A percentile compares a stretch with the other conserved stretches of the same genome.
These are phyloP conservation scores for Phanerochaete carnosa DNA, from an alignment of 768 basidiomycete genomes.

Conservation along the genomic window DNA sequence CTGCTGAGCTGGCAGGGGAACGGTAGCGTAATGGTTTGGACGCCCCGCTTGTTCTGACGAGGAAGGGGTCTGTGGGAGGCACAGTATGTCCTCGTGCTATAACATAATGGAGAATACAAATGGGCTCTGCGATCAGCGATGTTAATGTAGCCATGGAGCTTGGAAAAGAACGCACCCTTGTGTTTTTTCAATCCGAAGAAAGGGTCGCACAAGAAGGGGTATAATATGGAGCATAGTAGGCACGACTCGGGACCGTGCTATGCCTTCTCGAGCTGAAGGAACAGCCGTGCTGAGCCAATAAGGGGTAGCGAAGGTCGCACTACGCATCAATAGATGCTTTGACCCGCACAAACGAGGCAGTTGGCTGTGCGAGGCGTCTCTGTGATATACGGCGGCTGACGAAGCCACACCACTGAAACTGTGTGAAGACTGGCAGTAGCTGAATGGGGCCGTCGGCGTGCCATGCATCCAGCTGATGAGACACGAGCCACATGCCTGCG, in stretches of 20 bases:
- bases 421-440: not conserved
- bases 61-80: not conserved
- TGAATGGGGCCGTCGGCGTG: no score
- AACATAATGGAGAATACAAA: not conserved
- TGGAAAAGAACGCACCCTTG: not conserved
- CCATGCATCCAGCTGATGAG: not conserved
- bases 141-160: not conserved
- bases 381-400: no score
- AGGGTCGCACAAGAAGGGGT: not conserved
- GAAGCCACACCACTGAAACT: not conserved
- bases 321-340: not conserved
- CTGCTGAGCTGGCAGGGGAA: not conserved
- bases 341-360: not conserved
- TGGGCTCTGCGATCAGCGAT: not conserved
- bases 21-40: not conserved
- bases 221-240: not conserved
- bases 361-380: not conserved
- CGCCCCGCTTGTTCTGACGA: not conserved
- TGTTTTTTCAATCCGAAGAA: no score
- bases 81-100: not conserved
- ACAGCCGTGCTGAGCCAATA: no score
- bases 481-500: not conserved
- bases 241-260: not conserved
- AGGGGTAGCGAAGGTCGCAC: not conserved
- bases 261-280: not conserved